Conservation (phyloP, 345 rosid species). For the Salix koriyanagi region DNA sequence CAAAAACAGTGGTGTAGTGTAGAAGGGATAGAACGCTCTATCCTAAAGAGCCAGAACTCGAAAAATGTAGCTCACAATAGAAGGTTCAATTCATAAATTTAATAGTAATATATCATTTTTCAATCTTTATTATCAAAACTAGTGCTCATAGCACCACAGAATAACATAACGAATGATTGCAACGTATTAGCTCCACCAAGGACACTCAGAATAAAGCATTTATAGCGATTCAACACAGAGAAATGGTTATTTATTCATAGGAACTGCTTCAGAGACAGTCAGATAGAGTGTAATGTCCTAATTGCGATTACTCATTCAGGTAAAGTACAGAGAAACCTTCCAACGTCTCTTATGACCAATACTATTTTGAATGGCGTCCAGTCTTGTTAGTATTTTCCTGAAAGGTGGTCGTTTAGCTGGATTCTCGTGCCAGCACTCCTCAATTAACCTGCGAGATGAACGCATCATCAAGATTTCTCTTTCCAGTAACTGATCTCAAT, state of each 20-base stretch:
- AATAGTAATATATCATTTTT: neutral
- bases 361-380: constrained; percentile 51
- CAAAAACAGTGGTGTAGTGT: neutral
- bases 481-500: neutral
- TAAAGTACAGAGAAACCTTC: constrained; percentile 46
- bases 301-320: neutral
- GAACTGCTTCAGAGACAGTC: neutral
- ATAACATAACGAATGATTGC: neutral
- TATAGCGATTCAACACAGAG: neutral
- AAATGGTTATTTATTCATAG: neutral
- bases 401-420: constrained; percentile 77
- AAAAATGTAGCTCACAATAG: neutral
- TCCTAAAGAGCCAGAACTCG: neutral
- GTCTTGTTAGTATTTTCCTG: constrained; percentile 56
- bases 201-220: neutral
- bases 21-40: no score
- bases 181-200: neutral
- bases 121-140: neutral
- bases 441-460: constrained; percentile 60
- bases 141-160: no score
- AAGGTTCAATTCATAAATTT: neutral
- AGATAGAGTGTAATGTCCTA: neutral
- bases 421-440: constrained; percentile 83
- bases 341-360: constrained; percentile 64
- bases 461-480: neutral